phyloP scores from a whole-genome alignment of 768 basidiomycete species.

The Collybiopsis confluens region DNA sequence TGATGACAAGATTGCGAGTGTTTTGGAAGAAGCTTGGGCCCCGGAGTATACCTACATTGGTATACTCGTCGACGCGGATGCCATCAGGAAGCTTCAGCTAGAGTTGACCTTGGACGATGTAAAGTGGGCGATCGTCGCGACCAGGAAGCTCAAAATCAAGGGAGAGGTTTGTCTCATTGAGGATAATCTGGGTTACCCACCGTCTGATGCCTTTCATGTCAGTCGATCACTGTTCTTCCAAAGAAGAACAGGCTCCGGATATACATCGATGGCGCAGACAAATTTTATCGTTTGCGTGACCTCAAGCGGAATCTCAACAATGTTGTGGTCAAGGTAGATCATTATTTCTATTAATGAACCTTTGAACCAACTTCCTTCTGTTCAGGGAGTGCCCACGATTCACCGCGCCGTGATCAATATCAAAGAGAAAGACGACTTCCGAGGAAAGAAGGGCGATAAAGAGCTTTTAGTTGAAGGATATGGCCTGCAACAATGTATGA shows the following conservation, averaged over 20 bases:
- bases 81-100: conserved; percentile 89
- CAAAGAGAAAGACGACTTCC: conserved; percentile 78
- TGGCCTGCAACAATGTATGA: conserved; percentile 95
- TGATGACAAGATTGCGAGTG: conserved; percentile 68
- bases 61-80: conserved; percentile 84
- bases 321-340: conserved; percentile 81
- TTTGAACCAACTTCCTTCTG: neutral
- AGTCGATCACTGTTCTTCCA: conserved; percentile 77
- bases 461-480: conserved; percentile 96
- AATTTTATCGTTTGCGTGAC: conserved; percentile 80
- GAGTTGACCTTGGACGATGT: conserved; percentile 91
- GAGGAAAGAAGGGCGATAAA: conserved; percentile 83
- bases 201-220: conserved; percentile 5
- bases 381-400: conserved; percentile 79
- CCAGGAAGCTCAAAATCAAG: conserved; percentile 91
- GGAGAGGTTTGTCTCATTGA: conserved; percentile 53
- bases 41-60: conserved; percentile 90
- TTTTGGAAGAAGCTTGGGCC: conserved; percentile 95
- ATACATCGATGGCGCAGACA: conserved; percentile 73
- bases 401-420: conserved; percentile 95
- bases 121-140: conserved; percentile 82
- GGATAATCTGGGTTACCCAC: neutral
- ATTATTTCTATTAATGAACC: neutral
- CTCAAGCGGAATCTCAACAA: conserved; percentile 80
- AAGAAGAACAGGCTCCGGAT: conserved; percentile 72